Evolutionary conservation across 2,329 filamentous ascomycete species (phyloP).

Genomic region (Alternaria sp.): DNA sequence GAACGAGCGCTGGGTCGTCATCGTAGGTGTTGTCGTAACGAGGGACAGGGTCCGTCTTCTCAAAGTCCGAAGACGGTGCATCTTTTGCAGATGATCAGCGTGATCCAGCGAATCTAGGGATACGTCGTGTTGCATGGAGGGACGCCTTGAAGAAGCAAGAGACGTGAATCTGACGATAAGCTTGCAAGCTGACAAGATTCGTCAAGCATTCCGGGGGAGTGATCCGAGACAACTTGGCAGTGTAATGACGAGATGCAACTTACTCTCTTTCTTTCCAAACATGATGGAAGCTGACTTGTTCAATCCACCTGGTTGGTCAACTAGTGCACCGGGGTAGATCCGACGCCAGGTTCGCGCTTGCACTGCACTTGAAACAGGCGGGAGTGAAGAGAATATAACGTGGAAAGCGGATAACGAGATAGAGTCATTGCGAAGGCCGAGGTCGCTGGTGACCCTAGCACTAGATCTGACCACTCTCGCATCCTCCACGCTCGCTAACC

Average conservation of each 20-base stretch:
- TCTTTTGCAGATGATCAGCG: constrained; percentile 29
- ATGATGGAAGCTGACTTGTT: constrained; percentile 25
- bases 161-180: constrained; percentile 3
- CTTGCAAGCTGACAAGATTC: constrained; percentile 6
- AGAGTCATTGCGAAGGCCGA: constrained; percentile 21
- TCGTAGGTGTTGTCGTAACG: constrained; percentile 48
- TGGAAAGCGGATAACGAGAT: constrained; percentile 1
- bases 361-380: constrained; percentile 1
- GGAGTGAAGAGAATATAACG: constrained; percentile 7
- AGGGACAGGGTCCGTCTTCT: constrained; percentile 25
- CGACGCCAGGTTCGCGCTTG: constrained; percentile 4
- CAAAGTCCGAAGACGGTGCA: constrained; percentile 24
- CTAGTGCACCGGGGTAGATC: constrained; percentile 11
- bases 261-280: constrained; percentile 46
- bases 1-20: constrained; percentile 49
- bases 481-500: constrained; percentile 26
- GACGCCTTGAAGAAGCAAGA: neutral
- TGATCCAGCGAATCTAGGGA: neutral
- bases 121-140: neutral
- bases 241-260: constrained; percentile 23
- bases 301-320: neutral
- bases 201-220: constrained; percentile 6
- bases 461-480: constrained; percentile 14
- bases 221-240: constrained; percentile 17
- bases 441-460: constrained; percentile 22